Percentiles rank a stretch among this genome's conserved stretches.
These are phyloP conservation scores for Podospora pseudopauciseta DNA, from an alignment of 495 filamentous ascomycete genomes.

Conservation along the genomic window DNA sequence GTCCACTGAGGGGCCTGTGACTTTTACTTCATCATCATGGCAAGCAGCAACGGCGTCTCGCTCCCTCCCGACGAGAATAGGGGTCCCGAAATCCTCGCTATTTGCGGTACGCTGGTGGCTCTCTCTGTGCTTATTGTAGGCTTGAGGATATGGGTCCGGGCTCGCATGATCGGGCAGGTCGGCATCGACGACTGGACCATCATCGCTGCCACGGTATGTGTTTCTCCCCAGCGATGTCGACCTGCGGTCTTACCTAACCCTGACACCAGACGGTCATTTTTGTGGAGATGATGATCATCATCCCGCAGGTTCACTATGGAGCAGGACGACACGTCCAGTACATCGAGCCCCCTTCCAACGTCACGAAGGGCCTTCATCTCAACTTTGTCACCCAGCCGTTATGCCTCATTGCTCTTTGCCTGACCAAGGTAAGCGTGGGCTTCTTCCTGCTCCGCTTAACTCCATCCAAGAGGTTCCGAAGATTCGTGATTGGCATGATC, in stretches of 20 bases:
- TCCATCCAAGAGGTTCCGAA: conserved; percentile 30
- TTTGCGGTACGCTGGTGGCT: conserved; percentile 17
- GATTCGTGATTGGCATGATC: conserved; percentile 34
- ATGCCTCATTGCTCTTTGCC: conserved; percentile 39
- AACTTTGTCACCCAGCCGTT: conserved; percentile 46
- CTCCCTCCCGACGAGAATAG: conserved; percentile 17
- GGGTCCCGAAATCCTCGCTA: conserved; percentile 23
- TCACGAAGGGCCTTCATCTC: conserved; percentile 34
- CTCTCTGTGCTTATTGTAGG: conserved; percentile 11
- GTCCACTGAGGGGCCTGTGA: neutral
- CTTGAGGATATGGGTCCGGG: conserved; percentile 15
- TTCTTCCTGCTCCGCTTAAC: conserved; percentile 46
- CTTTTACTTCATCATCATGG: neutral
- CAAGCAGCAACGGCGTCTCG: neutral
- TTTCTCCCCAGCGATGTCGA: neutral
- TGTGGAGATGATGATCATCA: conserved; percentile 33
- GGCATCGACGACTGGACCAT: conserved; percentile 27
- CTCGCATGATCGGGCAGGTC: conserved; percentile 12
- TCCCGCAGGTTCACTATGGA: conserved; percentile 41
- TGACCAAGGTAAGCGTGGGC: conserved; percentile 48
- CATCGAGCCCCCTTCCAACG: conserved; percentile 26
- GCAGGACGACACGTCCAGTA: conserved; percentile 41
- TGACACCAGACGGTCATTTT: conserved; percentile 17
- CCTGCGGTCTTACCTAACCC: neutral
- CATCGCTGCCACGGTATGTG: conserved; percentile 24